Conservation (phyloP, 176 grass and related monocot genomes). For the Lolium rigidum region DNA sequence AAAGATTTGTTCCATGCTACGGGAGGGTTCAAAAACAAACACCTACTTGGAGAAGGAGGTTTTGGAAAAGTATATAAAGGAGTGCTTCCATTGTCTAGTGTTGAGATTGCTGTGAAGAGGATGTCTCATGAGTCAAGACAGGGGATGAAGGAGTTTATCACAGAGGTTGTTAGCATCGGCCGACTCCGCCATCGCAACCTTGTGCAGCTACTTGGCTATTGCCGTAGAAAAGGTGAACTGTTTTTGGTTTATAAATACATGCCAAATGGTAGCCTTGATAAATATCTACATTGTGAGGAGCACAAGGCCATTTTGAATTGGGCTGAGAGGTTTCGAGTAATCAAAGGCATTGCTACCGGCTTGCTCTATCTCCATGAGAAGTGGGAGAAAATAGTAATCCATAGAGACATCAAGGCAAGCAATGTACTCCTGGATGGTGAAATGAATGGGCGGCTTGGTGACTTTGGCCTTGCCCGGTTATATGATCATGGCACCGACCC, state of each 20-base stretch:
- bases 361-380: slow-evolving; percentile 8
- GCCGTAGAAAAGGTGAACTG: not conserved
- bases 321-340: not conserved
- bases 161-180: not conserved
- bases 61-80: slow-evolving; percentile 4
- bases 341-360: not conserved
- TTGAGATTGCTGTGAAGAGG: not conserved
- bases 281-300: not conserved
- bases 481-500: slow-evolving; percentile 15
- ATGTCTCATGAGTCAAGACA: slow-evolving; percentile 11
- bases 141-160: not conserved
- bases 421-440: not conserved
- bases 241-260: slow-evolving; percentile 10
- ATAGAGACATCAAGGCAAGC: slow-evolving; percentile 14
- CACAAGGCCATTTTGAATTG: not conserved
- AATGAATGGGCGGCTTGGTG: slow-evolving; percentile 3
- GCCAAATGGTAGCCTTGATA: slow-evolving; percentile 17
- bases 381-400: not conserved
- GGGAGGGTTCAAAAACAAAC: not conserved
- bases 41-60: slow-evolving; percentile 17
- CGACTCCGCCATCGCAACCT: not conserved
- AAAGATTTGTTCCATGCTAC: slow-evolving; percentile 8
- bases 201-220: not conserved
- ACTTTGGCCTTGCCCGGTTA: slow-evolving; percentile 7
- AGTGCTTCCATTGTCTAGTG: not conserved